A percentile compares a stretch with the other conserved stretches of the same genome.
Conservation (phyloP, 257 asterid genomes). For the Ocimum tenuiflorum region DNA sequence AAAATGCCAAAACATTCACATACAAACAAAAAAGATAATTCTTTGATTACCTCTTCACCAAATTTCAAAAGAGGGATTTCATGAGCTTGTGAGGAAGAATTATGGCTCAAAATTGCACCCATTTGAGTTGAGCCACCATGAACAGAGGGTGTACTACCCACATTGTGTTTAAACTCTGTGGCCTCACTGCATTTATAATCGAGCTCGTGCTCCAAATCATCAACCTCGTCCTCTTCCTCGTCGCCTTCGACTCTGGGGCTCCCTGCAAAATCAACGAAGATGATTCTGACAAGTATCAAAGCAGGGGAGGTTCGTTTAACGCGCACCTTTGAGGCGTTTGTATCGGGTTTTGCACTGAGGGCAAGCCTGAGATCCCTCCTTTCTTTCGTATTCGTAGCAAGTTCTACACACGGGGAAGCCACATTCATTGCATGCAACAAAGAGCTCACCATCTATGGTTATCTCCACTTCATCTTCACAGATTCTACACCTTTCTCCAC, state of each 20-base stretch:
- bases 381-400: conserved; percentile 82
- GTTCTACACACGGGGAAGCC: conserved; percentile 85
- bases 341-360: conserved; percentile 93
- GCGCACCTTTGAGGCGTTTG: conserved; percentile 72
- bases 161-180: conserved; percentile 21
- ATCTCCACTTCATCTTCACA: conserved; percentile 76
- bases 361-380: conserved; percentile 75
- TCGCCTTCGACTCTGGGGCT: conserved; percentile 91
- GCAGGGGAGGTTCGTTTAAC: too few relatives aligned
- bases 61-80: conserved; percentile 67
- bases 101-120: conserved; percentile 32
- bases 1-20: neutral
- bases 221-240: conserved; percentile 77
- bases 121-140: conserved; percentile 31
- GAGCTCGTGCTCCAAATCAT: conserved; percentile 80
- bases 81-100: conserved; percentile 23
- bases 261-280: conserved; percentile 47
- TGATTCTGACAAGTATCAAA: too few relatives aligned
- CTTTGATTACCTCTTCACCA: conserved; percentile 63
- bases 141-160: conserved; percentile 21
- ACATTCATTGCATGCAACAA: conserved; percentile 95
- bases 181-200: conserved; percentile 39
- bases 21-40: neutral
- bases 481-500: conserved; percentile 65
- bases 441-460: conserved; percentile 59